A percentile compares a stretch with the other conserved stretches of the same genome.
Conservation (phyloP, 1,284 basidiomycete genomes). For the Malassezia sympodialis region DNA sequence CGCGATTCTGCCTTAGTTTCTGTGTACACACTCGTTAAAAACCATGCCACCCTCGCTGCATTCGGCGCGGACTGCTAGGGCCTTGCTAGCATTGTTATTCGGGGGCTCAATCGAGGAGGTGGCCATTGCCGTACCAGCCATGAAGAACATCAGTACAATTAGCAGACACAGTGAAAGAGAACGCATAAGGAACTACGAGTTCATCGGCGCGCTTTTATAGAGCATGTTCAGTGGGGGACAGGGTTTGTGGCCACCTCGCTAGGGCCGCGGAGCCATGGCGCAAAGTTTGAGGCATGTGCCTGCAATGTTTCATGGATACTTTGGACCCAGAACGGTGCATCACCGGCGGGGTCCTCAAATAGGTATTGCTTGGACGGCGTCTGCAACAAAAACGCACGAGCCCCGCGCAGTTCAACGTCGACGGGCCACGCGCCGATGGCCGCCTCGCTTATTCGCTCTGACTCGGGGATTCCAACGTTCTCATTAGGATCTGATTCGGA, state of each 20-base stretch:
- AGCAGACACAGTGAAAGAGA: neutral
- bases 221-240: neutral
- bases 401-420: slow-evolving; percentile 4
- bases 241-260: neutral
- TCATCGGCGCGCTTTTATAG: neutral
- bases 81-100: neutral
- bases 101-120: neutral
- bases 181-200: neutral
- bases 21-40: neutral
- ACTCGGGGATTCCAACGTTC: neutral
- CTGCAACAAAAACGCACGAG: slow-evolving; percentile 8
- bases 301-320: slow-evolving; percentile 24
- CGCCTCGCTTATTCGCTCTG: neutral
- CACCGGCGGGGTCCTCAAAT: slow-evolving; percentile 36
- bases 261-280: neutral
- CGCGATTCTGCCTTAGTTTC: slow-evolving; percentile 1
- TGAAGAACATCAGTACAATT: neutral
- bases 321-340: slow-evolving; percentile 27
- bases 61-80: neutral
- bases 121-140: no score
- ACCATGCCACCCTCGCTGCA: neutral
- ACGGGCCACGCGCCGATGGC: neutral
- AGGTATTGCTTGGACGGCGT: slow-evolving; percentile 21
- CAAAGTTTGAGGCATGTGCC: neutral
- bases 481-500: neutral